Conservation (phyloP, 352 stramenopile species). For the Phytophthora brassicae region DNA sequence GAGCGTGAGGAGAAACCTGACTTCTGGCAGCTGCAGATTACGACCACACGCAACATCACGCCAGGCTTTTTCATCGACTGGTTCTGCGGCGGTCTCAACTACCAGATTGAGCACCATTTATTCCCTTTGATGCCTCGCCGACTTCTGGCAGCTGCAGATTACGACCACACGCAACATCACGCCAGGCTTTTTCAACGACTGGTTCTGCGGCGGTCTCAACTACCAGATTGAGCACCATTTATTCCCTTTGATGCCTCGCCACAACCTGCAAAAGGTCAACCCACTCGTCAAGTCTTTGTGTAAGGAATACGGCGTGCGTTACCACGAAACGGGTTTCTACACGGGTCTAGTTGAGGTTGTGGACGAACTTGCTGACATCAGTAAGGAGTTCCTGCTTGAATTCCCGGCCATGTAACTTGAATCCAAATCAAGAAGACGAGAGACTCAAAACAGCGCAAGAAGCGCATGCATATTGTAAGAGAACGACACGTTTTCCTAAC, state of each 20-base stretch:
- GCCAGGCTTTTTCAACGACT: slow-evolving; percentile 94
- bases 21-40: slow-evolving; percentile 99
- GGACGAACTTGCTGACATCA: slow-evolving; percentile 91
- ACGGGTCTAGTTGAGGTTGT: slow-evolving; percentile 95
- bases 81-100: slow-evolving; percentile 98
- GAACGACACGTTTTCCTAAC: not conserved
- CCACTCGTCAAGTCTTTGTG: slow-evolving; percentile 96
- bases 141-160: slow-evolving; percentile 99
- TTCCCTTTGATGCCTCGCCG: slow-evolving; percentile 97
- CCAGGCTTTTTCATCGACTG: slow-evolving; percentile 95
- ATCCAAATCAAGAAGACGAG: not conserved
- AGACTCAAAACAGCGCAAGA: slow-evolving; percentile 4
- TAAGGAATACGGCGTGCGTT: slow-evolving; percentile 95
- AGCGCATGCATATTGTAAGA: slow-evolving; percentile 27
- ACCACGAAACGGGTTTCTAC: slow-evolving; percentile 95
- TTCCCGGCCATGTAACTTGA: slow-evolving; percentile 97
- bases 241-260: slow-evolving; percentile 96
- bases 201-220: slow-evolving; percentile 98
- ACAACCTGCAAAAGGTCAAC: slow-evolving; percentile 95
- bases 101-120: slow-evolving; percentile 99
- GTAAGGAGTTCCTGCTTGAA: slow-evolving; percentile 94
- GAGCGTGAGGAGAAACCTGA: slow-evolving; percentile 94
- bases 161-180: slow-evolving; percentile 97
- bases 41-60: slow-evolving; percentile 97
- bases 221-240: slow-evolving; percentile 99